These are phyloP conservation scores for Carex sylvatica DNA, from an alignment of 202 grass and related monocot species.

Conservation along the genomic window DNA sequence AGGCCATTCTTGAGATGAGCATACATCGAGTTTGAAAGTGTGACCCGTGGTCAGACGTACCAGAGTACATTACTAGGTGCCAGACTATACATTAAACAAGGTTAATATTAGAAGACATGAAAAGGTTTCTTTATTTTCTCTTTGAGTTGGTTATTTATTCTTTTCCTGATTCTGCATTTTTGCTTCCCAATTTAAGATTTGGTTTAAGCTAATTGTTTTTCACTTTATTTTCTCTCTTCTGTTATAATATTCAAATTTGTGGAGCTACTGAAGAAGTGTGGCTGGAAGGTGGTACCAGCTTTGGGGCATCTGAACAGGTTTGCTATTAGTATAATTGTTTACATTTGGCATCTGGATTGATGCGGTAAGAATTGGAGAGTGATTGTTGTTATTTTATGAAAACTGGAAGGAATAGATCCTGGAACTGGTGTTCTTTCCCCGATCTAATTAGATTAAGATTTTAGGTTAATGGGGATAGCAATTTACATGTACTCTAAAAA, in stretches of 20 bases:
- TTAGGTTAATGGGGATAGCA: neutral
- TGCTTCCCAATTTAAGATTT: neutral
- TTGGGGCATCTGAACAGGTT: slow-evolving; percentile 78
- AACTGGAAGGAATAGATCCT: neutral
- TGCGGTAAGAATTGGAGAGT: neutral
- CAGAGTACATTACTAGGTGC: too few species aligned
- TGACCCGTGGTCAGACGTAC: too few species aligned
- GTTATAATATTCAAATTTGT: slow-evolving; percentile 1
- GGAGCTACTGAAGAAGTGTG: slow-evolving; percentile 81
- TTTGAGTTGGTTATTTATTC: too few species aligned
- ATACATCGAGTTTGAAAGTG: too few species aligned
- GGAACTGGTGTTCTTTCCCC: neutral
- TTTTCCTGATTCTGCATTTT: neutral
- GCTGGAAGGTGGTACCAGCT: slow-evolving; percentile 94
- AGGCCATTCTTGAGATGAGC: too few species aligned
- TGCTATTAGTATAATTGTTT: neutral
- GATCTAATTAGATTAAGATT: neutral
- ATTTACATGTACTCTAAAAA: neutral
- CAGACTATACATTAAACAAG: too few species aligned
- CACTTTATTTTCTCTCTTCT: neutral
- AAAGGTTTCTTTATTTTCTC: too few species aligned
- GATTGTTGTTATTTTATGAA: neutral
- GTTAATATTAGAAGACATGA: too few species aligned
- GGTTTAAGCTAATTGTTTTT: slow-evolving; percentile 9
- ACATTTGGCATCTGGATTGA: neutral